Evolutionary conservation across 2,329 filamentous ascomycete genomes (phyloP).

Genomic region (Ophiostoma angusticollis): DNA sequence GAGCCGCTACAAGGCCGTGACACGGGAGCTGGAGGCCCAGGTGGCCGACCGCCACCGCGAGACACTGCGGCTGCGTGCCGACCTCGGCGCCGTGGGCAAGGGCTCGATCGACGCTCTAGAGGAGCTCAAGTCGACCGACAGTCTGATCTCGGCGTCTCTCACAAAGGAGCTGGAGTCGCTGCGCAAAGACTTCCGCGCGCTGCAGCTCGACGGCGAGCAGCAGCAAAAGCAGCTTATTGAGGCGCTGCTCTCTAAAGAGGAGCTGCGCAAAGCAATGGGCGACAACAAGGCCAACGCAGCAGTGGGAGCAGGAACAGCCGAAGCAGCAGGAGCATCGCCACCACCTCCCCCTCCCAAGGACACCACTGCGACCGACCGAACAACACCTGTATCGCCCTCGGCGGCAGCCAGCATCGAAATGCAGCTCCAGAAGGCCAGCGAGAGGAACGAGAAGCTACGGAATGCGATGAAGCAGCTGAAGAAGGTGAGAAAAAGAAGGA

Average conservation of each 20-base stretch:
- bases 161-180: slow-evolving; percentile 44
- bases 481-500: slow-evolving; percentile 35
- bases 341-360: too few species aligned
- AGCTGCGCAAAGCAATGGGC: slow-evolving; percentile 41
- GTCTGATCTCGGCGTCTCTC: slow-evolving; percentile 44
- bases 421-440: slow-evolving; percentile 28
- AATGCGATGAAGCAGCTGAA: slow-evolving; percentile 41
- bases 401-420: slow-evolving; percentile 17
- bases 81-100: slow-evolving; percentile 41
- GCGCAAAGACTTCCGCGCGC: slow-evolving; percentile 36
- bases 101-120: slow-evolving; percentile 42
- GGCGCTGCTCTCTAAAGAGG: slow-evolving; percentile 47
- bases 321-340: too few species aligned
- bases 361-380: too few species aligned
- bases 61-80: slow-evolving; percentile 36
- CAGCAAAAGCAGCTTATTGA: slow-evolving; percentile 48
- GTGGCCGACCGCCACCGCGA: slow-evolving; percentile 43
- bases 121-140: slow-evolving; percentile 46
- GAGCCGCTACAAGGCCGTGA: slow-evolving; percentile 29
- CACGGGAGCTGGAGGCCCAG: slow-evolving; percentile 33
- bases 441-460: slow-evolving; percentile 47
- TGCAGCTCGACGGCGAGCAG: slow-evolving; percentile 40
- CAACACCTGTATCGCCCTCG: too few species aligned
- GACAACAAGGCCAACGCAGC: too few species aligned
- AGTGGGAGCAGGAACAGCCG: too few species aligned